Base-by-base conservation (phyloP, 2,329 filamentous ascomycete species). In the Davidsoniella eucalypti region DNA sequence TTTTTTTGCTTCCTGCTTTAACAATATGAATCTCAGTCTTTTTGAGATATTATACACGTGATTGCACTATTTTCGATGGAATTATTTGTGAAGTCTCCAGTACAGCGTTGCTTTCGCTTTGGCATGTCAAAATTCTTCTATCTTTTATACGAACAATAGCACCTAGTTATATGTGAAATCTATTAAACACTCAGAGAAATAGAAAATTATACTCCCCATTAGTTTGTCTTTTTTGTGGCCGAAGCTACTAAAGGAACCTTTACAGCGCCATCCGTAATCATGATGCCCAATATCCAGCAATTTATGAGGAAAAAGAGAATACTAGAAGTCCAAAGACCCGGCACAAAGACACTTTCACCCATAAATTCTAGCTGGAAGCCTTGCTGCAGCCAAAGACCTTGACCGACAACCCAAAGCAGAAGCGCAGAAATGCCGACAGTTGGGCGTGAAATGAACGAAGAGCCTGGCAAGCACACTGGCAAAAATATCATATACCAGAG, bases 401-500 rank as follows among this genome's bases (percentile, higher is more conserved):
- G 90, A 0, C 78, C 77, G 2, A 71, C 59, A 1, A 94, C 65
- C 92, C 92, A 98, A 4, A 88, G 65, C 1, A 67, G 58, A 5
- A 85, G 68, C 0, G 84, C 84, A 0, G 68, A 58, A 1, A 84
- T 53, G 1, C 92, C 92, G 3, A 82, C 65, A 5, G 60, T 59
- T 0, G 76, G 76, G 2, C 66, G 70, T 4, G 63, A 65, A 1
- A 93, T 66, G 12, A 95, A 72, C 0, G 82, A 82, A 0, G 88
- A 95, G 37, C 67, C 67, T 0, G 90, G 87, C 0, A 98, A 79
- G 62, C 95, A 94, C 46, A 95, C 80, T 0, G 92, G 92, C 2
- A 96, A 70, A 58, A 98, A 85, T 56, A 95, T 78, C 65, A 95
- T 80, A 65, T 98, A 96, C 92, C 92, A 98, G 46, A 98, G 75